A percentile compares a stretch with the other conserved stretches of the same genome.
Evolutionary conservation across 192 early-diverging fungal genomes (phyloP).

Genomic region (Linderina pennispora): DNA sequence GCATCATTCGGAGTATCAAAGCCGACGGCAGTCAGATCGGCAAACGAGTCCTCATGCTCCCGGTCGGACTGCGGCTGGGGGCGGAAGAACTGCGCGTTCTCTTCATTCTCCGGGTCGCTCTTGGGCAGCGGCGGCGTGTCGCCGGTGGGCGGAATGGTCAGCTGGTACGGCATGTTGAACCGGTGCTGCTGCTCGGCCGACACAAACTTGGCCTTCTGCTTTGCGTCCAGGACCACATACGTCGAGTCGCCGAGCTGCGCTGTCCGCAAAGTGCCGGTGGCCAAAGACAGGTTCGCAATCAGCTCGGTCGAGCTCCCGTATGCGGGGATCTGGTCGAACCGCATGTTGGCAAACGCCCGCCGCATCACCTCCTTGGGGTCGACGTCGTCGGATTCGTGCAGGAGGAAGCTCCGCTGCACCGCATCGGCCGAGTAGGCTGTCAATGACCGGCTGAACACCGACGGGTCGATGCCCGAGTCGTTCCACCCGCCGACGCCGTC

Average conservation of each 20-base stretch:
- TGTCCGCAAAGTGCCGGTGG: constrained; percentile 13
- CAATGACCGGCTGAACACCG: constrained; percentile 39
- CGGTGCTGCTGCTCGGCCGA: constrained; percentile 44
- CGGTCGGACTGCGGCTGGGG: too few relatives aligned
- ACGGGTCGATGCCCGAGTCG: constrained; percentile 43
- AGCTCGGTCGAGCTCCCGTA: constrained; percentile 39
- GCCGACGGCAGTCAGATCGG: constrained; percentile 18
- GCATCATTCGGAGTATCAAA: constrained; percentile 39
- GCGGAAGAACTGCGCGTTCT: constrained; percentile 34
- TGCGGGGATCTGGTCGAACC: constrained; percentile 23
- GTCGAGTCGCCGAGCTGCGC: constrained; percentile 47
- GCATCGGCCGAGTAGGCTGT: constrained; percentile 31
- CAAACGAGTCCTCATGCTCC: constrained; percentile 32
- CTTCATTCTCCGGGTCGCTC: background rate
- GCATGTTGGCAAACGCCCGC: constrained; percentile 37
- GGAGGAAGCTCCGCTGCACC: constrained; percentile 17
- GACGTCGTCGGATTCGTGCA: constrained; percentile 42
- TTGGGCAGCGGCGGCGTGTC: background rate
- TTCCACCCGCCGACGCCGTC: constrained; percentile 49
- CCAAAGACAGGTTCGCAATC: constrained; percentile 27
- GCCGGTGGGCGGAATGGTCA: constrained; percentile 34
- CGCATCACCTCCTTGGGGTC: constrained; percentile 42
- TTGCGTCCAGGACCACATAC: constrained; percentile 22
- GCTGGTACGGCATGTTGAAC: constrained; percentile 46
- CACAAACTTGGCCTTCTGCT: constrained; percentile 18